Base-by-base conservation (phyloP, 176 grass and related monocot species). In the Oryza meyeriana region DNA sequence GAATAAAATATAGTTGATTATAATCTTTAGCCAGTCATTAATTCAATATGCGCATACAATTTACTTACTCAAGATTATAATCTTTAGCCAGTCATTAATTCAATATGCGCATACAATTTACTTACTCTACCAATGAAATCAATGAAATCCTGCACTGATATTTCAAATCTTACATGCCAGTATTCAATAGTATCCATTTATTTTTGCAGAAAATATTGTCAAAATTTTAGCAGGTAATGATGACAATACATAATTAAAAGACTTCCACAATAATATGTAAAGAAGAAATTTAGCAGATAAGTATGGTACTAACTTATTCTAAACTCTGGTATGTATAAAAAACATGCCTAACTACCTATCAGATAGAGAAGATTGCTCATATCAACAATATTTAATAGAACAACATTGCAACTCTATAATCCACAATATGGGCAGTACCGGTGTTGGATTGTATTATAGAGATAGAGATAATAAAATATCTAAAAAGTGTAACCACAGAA, bases 381-480 rank as follows among this genome's bases (percentile, higher is more conserved):
- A 75, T 13, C 6, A 9, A 30, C 38, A 69, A 50, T 22, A 67
- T 17, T 84, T 64, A 25, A 64, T 72, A 83, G 13, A 88, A 41
- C 17, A 72, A 73, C 8, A 10, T 33, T 17, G 0, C 32, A 61
- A 75, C 42, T 75, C 18, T 68, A 36, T 47, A 24, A 38, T 16
- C 17, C 47, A 66, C 12, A 32, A 18, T 45, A 28, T 85, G 17
- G 18, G 59, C 10, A 78, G 4, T 14, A 11, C 14, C 59, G 58
- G 25, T 4, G 77, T 17, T 26, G 14, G 14, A 82, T 0, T 0
- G 28, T 12, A 73, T 71, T 72, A 50, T 18, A 90, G 78, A 73
- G 35, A 83, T 69, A 35, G 69, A 74, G 12, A 63, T 65, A 58
- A 64, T n/a, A n/a, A n/a, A n/a, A n/a, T 50, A 35, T 74, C 29